Base-by-base conservation (phyloP, 148 eudicot species). In the Spergularia bocconei region DNA sequence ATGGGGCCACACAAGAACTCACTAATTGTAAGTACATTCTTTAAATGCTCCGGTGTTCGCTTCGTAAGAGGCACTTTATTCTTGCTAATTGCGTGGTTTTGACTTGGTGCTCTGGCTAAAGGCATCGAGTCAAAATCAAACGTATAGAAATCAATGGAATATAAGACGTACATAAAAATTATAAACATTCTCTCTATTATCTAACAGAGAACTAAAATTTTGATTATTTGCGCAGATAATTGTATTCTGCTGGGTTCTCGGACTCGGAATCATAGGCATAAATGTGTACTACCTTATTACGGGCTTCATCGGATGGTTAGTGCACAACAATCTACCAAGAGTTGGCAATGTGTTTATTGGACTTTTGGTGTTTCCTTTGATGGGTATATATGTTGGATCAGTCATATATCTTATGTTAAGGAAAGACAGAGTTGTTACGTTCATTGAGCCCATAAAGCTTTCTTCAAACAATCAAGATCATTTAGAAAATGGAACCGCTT, bases 1-100 rank as follows among this genome's bases (percentile, higher is more conserved):
- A 87, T 95, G 98, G 98, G 98, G 47, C 98, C 96, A 23, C 96
- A 94, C 82, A 91, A 86, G 78, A 91, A 94, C 81, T 94, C 98
- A 52, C 85, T 80, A 7, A 74, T 77, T 44, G 98, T 91, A 75
- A 84, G 97, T 83, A 48, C 54, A 70, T 5, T 33, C 13, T 12
- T 12, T 6, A 7, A 53, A 69, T n/a, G 25, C 0, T 23, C 25
- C 25, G 25, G 23, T 23, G n/a, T 23, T 58, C 11, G 2, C 36
- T 23, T 58, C 3, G 2, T 12, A 29, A 29, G 4, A 29, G 0
- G 1, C 2, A 29, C 36, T 29, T 29, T 29, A 29, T 29, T 1
- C 4, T 29, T 29, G 2, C 36, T 29, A 7, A 19, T 2, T 63
- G 13, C 16, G 25, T 23, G 25, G 25, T 29, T 5, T 10, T 29